Evolutionary conservation across 2,329 filamentous ascomycete species (phyloP).

Genomic region (Alternaria postmessia): DNA sequence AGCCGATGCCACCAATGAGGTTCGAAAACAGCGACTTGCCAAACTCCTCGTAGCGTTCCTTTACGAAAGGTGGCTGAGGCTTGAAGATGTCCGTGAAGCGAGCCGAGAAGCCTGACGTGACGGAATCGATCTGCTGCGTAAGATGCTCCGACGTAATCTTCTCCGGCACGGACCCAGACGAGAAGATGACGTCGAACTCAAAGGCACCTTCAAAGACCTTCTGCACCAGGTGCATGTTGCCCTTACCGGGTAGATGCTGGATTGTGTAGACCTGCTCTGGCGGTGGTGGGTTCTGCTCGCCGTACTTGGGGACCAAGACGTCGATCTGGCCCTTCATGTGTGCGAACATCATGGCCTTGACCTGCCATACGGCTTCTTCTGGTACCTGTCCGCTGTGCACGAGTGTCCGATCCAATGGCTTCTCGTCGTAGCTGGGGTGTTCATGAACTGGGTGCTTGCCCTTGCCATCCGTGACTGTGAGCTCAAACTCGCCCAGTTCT

Average conservation of each 20-base stretch:
- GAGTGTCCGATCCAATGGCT: constrained; percentile 77
- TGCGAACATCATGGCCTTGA: constrained; percentile 72
- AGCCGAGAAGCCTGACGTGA: constrained; percentile 73
- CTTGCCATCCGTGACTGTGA: constrained; percentile 78
- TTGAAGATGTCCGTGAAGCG: constrained; percentile 77
- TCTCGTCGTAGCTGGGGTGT: constrained; percentile 72
- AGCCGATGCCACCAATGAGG: constrained; percentile 90
- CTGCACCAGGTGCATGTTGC: constrained; percentile 88
- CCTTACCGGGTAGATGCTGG: constrained; percentile 69
- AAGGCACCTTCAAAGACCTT: constrained; percentile 91
- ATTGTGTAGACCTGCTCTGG: constrained; percentile 87
- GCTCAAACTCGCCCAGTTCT: constrained; percentile 79
- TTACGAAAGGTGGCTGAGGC: constrained; percentile 77
- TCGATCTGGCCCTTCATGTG: constrained; percentile 72
- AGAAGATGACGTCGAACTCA: constrained; percentile 91
- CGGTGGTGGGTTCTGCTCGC: constrained; percentile 71
- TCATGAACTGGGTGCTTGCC: constrained; percentile 64
- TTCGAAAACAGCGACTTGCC: constrained; percentile 94
- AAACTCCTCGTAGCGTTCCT: constrained; percentile 77
- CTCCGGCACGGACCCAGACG: constrained; percentile 72
- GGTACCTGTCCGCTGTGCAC: constrained; percentile 75
- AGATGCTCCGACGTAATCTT: constrained; percentile 69
- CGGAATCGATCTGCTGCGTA: constrained; percentile 71
- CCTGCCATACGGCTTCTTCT: constrained; percentile 80
- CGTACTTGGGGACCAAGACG: constrained; percentile 65